Conservation (phyloP, 495 filamentous ascomycete genomes). For the Podospora conica region DNA sequence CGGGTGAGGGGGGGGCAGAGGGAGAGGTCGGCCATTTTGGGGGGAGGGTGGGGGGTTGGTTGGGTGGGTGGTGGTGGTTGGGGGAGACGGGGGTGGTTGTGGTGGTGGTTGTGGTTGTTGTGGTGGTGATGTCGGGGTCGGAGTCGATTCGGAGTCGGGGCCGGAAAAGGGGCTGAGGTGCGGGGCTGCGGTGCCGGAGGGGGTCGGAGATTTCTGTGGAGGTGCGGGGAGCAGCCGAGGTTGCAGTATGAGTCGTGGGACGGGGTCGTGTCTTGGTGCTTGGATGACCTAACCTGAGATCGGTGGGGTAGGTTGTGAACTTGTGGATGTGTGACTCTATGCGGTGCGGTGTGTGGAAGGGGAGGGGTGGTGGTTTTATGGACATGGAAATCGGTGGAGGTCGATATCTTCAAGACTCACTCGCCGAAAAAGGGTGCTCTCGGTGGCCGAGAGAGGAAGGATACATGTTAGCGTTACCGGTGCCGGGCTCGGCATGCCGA, state of each 20-base stretch:
- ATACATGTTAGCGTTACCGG: neutral
- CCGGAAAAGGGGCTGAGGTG: neutral
- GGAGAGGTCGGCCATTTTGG: constrained; percentile 44
- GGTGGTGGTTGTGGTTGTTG: neutral
- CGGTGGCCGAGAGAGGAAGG: neutral
- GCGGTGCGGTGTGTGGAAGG: neutral
- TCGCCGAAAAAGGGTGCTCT: too few species aligned
- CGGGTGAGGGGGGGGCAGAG: constrained; percentile 59
- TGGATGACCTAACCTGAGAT: neutral
- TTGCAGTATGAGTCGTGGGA: neutral
- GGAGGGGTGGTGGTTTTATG: neutral
- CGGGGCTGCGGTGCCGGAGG: neutral
- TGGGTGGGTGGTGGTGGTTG: neutral
- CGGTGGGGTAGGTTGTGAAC: neutral
- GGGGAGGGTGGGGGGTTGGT: neutral
- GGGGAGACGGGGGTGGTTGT: neutral
- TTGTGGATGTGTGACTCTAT: neutral
- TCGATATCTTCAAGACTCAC: too few species aligned
- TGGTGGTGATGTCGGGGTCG: neutral
- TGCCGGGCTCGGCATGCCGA: neutral
- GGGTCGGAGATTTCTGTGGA: neutral
- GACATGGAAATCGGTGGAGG: neutral
- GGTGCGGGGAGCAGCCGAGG: neutral
- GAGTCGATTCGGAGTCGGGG: neutral
- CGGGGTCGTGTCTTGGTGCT: neutral